Conservation (phyloP, 345 rosid species). For the Ceriops decandra region DNA sequence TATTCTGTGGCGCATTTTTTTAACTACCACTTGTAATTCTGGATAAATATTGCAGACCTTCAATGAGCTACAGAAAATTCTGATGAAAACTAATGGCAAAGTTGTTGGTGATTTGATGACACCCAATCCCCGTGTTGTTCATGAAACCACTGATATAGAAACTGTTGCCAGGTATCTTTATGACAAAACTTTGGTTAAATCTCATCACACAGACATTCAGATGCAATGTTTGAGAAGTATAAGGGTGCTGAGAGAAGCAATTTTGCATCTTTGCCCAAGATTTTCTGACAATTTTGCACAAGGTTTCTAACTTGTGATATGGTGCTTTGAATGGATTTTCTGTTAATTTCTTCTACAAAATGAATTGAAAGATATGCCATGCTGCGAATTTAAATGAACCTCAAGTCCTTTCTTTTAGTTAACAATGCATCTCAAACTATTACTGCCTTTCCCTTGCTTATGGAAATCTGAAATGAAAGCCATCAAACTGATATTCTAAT, state of each 20-base stretch:
- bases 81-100: constrained; percentile 73
- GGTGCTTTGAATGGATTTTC: neutral
- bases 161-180: constrained; percentile 75
- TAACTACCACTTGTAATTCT: constrained; percentile 19
- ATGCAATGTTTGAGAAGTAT: neutral
- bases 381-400: neutral
- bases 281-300: neutral
- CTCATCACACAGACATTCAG: neutral
- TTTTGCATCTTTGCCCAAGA: too few relatives aligned
- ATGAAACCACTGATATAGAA: constrained; percentile 72
- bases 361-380: neutral
- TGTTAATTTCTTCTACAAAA: neutral
- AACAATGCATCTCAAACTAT: neutral
- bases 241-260: neutral
- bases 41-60: constrained; percentile 47
- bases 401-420: neutral
- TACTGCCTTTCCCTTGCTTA: neutral
- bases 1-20: neutral
- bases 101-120: constrained; percentile 96
- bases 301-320: neutral
- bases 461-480: neutral
- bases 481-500: neutral
- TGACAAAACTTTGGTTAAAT: neutral
- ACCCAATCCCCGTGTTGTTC: constrained; percentile 71
- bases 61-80: constrained; percentile 71